phyloP scores from a whole-genome alignment of 305 asterid species.

The Stenogyne calaminthoides region DNA sequence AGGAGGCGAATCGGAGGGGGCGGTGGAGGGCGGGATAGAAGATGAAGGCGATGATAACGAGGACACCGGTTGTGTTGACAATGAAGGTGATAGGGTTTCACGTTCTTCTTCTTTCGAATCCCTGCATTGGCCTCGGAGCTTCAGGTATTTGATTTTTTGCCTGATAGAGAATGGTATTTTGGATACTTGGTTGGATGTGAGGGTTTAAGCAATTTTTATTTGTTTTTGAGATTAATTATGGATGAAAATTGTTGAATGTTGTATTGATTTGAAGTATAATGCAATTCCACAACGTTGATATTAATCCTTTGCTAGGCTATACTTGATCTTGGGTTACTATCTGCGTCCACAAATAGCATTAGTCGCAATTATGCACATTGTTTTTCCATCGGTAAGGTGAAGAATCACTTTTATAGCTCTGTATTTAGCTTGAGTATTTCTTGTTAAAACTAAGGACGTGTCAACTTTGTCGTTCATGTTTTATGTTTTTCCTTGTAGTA shows the following conservation, averaged over 20 bases:
- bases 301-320: neutral
- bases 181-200: neutral
- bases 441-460: no score
- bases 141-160: constrained; percentile 41
- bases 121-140: constrained; percentile 77
- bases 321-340: neutral
- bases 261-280: neutral
- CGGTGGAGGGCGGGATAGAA: constrained; percentile 27
- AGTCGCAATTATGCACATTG: neutral
- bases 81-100: constrained; percentile 23
- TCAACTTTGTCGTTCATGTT: no score
- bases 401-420: neutral
- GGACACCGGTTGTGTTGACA: constrained; percentile 9
- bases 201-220: neutral
- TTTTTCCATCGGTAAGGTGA: neutral
- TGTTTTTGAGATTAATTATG: neutral
- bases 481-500: no score
- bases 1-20: constrained; percentile 24
- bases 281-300: neutral
- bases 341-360: neutral
- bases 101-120: constrained; percentile 45
- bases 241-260: neutral
- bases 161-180: neutral
- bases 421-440: neutral
- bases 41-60: constrained; percentile 28